A percentile compares a stretch with the other conserved stretches of the same genome.
Conservation (phyloP, 441 rosid genomes). For the Gossypium gossypioides region DNA sequence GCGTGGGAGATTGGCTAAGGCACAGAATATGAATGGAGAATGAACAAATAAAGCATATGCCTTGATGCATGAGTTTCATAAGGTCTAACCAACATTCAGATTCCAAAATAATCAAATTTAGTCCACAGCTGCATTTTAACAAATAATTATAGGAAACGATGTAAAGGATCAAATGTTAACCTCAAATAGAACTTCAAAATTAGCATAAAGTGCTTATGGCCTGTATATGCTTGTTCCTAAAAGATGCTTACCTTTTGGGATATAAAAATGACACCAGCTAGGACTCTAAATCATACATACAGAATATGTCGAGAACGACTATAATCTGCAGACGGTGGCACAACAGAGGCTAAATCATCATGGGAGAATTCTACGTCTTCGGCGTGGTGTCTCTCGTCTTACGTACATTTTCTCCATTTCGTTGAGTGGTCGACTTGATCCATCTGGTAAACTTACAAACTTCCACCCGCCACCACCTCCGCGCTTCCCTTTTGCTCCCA, state of each 20-base stretch:
- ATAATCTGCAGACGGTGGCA: neutral
- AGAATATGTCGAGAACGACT: neutral
- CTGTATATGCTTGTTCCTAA: neutral
- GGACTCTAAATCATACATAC: neutral
- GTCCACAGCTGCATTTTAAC: neutral
- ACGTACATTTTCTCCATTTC: conserved; percentile 73
- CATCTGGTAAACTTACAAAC: conserved; percentile 76
- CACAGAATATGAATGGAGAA: too few relatives aligned
- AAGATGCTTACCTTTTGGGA: neutral
- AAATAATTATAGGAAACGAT: neutral
- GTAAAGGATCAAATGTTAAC: neutral
- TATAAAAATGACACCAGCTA: neutral
- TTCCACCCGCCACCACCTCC: conserved; percentile 91
- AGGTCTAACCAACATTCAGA: neutral
- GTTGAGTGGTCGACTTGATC: conserved; percentile 67
- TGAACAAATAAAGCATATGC: neutral
- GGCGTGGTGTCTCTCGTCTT: conserved; percentile 69
- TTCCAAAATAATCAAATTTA: neutral
- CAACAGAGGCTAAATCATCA: conserved; percentile 22
- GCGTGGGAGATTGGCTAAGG: too few relatives aligned
- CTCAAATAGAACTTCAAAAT: neutral
- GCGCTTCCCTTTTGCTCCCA: conserved; percentile 63
- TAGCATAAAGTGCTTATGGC: neutral
- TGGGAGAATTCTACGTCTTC: conserved; percentile 61
- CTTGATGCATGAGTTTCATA: neutral